Evolutionary conservation across 805 yeast species (phyloP), one percentile per base, ranked within the genome.

Genomic region (Groenewaldozyma salmanticensis): DNA sequence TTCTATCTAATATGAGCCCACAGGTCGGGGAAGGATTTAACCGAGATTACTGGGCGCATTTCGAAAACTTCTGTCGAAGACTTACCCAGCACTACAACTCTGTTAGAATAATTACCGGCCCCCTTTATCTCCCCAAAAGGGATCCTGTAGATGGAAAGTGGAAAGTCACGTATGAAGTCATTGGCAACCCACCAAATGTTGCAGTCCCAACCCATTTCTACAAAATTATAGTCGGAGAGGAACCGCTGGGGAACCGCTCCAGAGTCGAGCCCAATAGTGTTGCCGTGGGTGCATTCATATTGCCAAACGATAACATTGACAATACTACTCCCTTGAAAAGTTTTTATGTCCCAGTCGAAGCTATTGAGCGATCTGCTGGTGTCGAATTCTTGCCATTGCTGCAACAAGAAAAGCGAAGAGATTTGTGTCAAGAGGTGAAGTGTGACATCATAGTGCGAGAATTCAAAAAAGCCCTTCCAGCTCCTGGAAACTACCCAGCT

Each of bases 131-230:
- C 41, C 98, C 98, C 4, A 79, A 79, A 50, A 67, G 67, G 45
- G 75, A 77, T 47, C 29, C 29, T 24, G 78, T 77, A 1, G 95
- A 88, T 57, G 96, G 94, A 3, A 90, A 90, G 59, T 84, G 67
- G 60, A 71, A 81, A 48, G 95, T 92, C 16, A 65, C 72, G 2
- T 92, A 90, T 61, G 97, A 92, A 62, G 83, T 92, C 33, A 85
- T 92, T 58, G 98, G 98, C 1, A 83, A 86, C 52, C 98, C 98
- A 7, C 97, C 98, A 38, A 84, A 75, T 54, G 71, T 92, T 40
- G 97, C 98, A 0, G 98, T 92, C 7, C 98, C 98, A 20, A 92
- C 98, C 0, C 98, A 92, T 60, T 92, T 92, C 57, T 92, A 79
- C 73, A 92, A 92, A 65, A 64, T 92, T 44, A 66, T 92, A 42